Base-by-base conservation (phyloP, 192 early-diverging fungal species). In the Entomortierella chlamydospora region DNA sequence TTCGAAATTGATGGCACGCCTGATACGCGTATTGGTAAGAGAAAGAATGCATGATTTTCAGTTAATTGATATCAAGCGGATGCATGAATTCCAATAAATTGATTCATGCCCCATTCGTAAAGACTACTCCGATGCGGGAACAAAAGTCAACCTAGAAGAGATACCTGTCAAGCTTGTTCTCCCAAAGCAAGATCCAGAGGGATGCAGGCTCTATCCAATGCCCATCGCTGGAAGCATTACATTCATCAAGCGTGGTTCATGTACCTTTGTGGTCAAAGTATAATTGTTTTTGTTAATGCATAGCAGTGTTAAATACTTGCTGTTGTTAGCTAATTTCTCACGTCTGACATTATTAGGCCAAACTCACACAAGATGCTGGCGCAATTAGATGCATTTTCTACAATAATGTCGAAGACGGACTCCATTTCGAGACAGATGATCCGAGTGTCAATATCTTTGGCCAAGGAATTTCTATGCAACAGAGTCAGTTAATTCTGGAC, bases 341-440 rank as follows among this genome's bases (percentile, higher is more conserved):
- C n/a, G n/a, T n/a, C n/a, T n/a, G n/a, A n/a, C n/a, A n/a, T 0
- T 17, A 20, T 29, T 54, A 73, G 71, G 54, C 55, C 25, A 59
- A 63, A 29, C 2, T 68, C 45, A 90, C 87, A 1, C 81, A 83
- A 39, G 68, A 30, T 7, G 88, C 89, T 26, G 93, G 93, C 20
- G 93, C 92, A 1, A 71, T 86, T 17, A 92, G 83, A 42, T 84
- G 90, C 10, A 72, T 94, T 22, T 85, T 94, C 26, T 93, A 91
- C 66, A 87, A 93, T 68, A 67, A 76, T 26, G 60, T 70, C 1
- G 65, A 68, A 10, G 71, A 68, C 18, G 23, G 33, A 11, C 51
- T 77, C 8, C 73, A 42, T 10, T 30, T 64, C 22, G 53, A 50
- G 31, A 29, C 70, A 17, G 43, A 63, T 43, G 59, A 62, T 7